Evolutionary conservation across 306 rosid genomes (phyloP).

Genomic region (Quercus ilex): DNA sequence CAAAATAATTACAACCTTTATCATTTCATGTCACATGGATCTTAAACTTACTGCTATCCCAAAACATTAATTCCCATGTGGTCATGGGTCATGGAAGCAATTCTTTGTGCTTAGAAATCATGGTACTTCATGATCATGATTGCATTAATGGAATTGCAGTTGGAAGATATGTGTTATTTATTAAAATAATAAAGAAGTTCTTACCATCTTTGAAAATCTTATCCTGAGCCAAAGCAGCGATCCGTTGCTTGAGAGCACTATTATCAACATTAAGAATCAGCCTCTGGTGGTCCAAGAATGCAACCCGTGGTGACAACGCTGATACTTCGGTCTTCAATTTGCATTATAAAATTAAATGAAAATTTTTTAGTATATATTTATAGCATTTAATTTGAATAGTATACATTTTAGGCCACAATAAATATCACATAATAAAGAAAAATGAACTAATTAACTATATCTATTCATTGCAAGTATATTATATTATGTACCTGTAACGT

Average conservation of each 20-base stretch:
- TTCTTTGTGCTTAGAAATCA: too few relatives aligned
- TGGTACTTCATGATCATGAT: too few relatives aligned
- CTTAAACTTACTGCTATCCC: not conserved
- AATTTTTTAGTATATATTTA: too few relatives aligned
- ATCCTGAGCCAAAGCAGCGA: slow-evolving; percentile 96
- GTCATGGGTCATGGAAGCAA: not conserved
- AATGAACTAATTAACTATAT: not conserved
- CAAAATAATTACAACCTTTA: not conserved
- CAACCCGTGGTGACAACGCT: slow-evolving; percentile 89
- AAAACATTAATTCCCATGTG: not conserved
- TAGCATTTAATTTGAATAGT: too few relatives aligned
- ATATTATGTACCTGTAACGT: slow-evolving; percentile 57
- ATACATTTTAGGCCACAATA: not conserved
- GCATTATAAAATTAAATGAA: not conserved
- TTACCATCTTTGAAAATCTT: slow-evolving; percentile 96
- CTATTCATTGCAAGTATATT: not conserved
- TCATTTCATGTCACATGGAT: not conserved
- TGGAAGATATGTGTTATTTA: too few relatives aligned
- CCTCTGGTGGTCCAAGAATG: slow-evolving; percentile 94
- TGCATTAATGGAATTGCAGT: too few relatives aligned
- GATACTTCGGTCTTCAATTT: slow-evolving; percentile 81
- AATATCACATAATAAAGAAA: not conserved
- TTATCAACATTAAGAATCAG: slow-evolving; percentile 87
- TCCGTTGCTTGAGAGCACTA: slow-evolving; percentile 88
- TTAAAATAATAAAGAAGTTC: too few relatives aligned